Percentiles rank a stretch among this genome's conserved stretches.
Evolutionary conservation across 352 stramenopile species (phyloP).

Genomic region (Globisporangium heterothallicum): DNA sequence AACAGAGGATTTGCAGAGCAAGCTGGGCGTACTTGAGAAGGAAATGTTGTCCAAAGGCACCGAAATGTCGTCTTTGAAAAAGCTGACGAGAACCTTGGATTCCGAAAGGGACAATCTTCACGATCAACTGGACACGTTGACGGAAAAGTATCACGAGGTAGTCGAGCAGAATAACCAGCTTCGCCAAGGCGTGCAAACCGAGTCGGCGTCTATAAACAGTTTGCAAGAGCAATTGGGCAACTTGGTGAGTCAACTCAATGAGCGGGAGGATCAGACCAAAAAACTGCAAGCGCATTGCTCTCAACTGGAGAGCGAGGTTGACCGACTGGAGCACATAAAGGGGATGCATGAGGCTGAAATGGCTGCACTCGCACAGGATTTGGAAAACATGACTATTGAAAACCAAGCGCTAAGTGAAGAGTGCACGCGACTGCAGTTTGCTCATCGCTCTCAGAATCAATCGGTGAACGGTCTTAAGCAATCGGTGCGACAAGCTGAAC

Average conservation of each 20-base stretch:
- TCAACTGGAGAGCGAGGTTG: conserved; percentile 48
- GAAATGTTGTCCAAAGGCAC: conserved; percentile 32
- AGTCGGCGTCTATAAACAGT: conserved; percentile 26
- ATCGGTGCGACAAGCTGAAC: conserved; percentile 49
- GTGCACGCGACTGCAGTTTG: conserved; percentile 53
- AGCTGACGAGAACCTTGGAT: conserved; percentile 60
- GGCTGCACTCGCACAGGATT: conserved; percentile 59
- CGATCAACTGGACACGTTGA: conserved; percentile 65
- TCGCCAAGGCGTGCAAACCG: conserved; percentile 26
- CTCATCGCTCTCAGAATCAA: conserved; percentile 44
- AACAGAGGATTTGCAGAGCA: conserved; percentile 43
- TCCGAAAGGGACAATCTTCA: conserved; percentile 66
- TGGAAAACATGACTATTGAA: conserved; percentile 87
- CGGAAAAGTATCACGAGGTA: conserved; percentile 62
- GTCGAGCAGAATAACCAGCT: conserved; percentile 45
- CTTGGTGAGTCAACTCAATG: conserved; percentile 54
- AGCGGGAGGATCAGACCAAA: conserved; percentile 37
- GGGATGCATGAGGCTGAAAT: conserved; percentile 63
- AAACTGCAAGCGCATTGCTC: conserved; percentile 35
- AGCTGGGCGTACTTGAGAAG: conserved; percentile 39
- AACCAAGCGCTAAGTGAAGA: conserved; percentile 85
- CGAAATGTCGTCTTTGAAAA: conserved; percentile 61
- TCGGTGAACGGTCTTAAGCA: conserved; percentile 51
- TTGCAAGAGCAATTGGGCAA: conserved; percentile 54
- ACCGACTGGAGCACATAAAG: conserved; percentile 52